Percentiles rank a stretch among this genome's conserved stretches.
phyloP scores from a whole-genome alignment of 306 rosid species.

The barrel medic (Medicago truncatula) region MtrunA17r5.0-ANR NC_053043.1:6907001-6907500 shows the following conservation, averaged over 20 bases:
- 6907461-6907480: constrained; percentile 43
- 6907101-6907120: constrained; percentile 48
- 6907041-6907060: not conserved
- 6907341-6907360: no score
- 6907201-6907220: constrained; percentile 43
- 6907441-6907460: not conserved
- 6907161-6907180: constrained; percentile 54
- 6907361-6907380: no score
- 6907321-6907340: not conserved
- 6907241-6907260: constrained; percentile 51
- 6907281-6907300: not conserved
- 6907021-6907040: not conserved
- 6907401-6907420: no score
- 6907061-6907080: not conserved
- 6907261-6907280: constrained; percentile 32
- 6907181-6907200: constrained; percentile 50
- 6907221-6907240: constrained; percentile 44
- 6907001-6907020: no score
- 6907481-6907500: constrained; percentile 52
- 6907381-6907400: no score
- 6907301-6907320: not conserved
- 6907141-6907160: constrained; percentile 52
- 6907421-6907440: no score
- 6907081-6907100: not conserved
- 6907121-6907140: constrained; percentile 39